phyloP scores from a whole-genome alignment of 371 early-diverging fungal species.

The Mucor piriformis region DNA sequence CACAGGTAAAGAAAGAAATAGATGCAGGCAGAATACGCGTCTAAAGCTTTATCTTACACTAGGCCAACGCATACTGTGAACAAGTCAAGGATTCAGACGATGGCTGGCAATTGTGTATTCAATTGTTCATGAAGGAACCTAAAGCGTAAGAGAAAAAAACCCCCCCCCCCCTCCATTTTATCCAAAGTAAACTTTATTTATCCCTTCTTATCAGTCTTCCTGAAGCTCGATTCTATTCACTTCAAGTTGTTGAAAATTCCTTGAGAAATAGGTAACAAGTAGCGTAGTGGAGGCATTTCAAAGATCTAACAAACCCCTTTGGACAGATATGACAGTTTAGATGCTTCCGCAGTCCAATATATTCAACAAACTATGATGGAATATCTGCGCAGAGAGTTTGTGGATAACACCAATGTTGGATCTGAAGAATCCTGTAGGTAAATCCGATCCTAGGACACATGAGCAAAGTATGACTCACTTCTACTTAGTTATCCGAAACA shows the following conservation, averaged over 20 bases:
- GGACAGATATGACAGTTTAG: constrained; percentile 59
- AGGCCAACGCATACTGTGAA: constrained; percentile 89
- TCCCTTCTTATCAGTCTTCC: constrained; percentile 56
- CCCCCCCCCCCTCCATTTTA: too few relatives aligned
- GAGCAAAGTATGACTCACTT: not conserved
- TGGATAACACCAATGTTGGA: constrained; percentile 49
- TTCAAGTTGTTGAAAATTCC: constrained; percentile 84
- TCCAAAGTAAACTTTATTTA: not conserved
- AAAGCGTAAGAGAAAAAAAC: constrained; percentile 61
- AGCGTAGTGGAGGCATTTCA: not conserved
- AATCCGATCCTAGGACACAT: not conserved
- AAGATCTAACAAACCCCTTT: too few relatives aligned
- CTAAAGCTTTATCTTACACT: constrained; percentile 4
- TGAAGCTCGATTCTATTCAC: constrained; percentile 83
- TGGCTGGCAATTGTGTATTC: constrained; percentile 87
- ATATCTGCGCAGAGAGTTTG: constrained; percentile 68
- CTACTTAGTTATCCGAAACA: constrained; percentile 77
- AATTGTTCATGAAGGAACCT: constrained; percentile 75
- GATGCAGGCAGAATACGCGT: not conserved
- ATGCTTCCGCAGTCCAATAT: constrained; percentile 57
- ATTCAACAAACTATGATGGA: constrained; percentile 76
- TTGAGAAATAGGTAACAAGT: constrained; percentile 61
- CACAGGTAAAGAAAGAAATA: constrained; percentile 60
- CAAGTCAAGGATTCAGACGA: constrained; percentile 77
- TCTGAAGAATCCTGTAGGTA: constrained; percentile 61